Percentiles rank a stretch among this genome's conserved stretches.
phyloP scores from a whole-genome alignment of 441 rosid genomes.

The Kokia cookei region DNA sequence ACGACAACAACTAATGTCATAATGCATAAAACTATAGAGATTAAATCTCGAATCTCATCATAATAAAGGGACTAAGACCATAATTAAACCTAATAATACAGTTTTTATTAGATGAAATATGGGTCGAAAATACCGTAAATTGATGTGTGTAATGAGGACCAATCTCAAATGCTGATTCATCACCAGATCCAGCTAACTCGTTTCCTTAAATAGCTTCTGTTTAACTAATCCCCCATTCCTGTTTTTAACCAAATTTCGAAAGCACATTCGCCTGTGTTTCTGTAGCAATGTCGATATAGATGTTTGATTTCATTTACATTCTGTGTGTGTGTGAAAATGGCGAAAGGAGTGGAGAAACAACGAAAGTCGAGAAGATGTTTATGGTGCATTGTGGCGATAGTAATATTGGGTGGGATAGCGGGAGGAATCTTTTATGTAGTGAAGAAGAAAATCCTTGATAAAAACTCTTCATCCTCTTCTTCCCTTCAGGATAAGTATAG shows the following conservation, averaged over 20 bases:
- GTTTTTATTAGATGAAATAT: not conserved
- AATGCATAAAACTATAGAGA: too few species aligned
- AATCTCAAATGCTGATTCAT: not conserved
- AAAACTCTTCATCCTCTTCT: not conserved
- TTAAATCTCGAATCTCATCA: too few species aligned
- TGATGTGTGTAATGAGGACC: not conserved
- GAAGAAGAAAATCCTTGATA: conserved; percentile 44
- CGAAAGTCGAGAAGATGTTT: conserved; percentile 49
- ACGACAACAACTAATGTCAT: too few species aligned
- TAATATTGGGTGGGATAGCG: conserved; percentile 38
- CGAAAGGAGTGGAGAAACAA: conserved; percentile 39
- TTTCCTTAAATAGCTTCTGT: not conserved
- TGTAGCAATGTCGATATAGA: too few species aligned
- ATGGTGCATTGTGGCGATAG: conserved; percentile 47
- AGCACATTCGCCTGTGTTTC: not conserved
- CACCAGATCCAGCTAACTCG: conserved; percentile 4
- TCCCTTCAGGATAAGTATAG: conserved; percentile 59
- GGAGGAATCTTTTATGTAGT: conserved; percentile 44
- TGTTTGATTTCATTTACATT: too few species aligned
- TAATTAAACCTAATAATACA: not conserved
- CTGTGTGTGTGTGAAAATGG: too few species aligned
- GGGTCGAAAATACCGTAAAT: not conserved
- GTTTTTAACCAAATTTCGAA: conserved; percentile 1
- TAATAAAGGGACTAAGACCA: not conserved
- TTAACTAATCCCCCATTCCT: not conserved